Conservation (phyloP, 306 rosid species). For the Fragaria vesca region DNA sequence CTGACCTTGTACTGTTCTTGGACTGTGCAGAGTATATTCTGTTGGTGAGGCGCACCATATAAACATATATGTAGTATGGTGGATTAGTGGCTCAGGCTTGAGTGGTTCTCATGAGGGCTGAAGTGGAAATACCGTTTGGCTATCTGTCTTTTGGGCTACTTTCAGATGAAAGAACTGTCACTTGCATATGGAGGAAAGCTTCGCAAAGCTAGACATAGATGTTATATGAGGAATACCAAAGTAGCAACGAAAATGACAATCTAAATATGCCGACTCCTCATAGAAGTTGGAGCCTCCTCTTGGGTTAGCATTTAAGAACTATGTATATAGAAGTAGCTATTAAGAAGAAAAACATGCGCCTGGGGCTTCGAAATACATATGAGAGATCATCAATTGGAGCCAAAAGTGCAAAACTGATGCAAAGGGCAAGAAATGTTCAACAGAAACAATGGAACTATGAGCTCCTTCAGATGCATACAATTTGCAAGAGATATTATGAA, state of each 20-base stretch:
- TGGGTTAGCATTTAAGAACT: conserved; percentile 4
- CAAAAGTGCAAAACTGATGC: background rate
- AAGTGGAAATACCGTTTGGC: background rate
- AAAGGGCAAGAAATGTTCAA: background rate
- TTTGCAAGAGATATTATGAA: background rate
- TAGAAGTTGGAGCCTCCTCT: conserved; percentile 10
- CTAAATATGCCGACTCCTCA: conserved; percentile 6
- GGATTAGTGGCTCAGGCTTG: background rate
- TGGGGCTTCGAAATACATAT: conserved; percentile 3
- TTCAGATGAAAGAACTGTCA: background rate
- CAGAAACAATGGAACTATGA: background rate
- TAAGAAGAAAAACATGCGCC: background rate
- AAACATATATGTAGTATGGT: conserved; percentile 9
- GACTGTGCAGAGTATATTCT: conserved; percentile 57
- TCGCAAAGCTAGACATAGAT: background rate
- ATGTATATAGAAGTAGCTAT: conserved; percentile 12
- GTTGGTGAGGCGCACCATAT: conserved; percentile 43
- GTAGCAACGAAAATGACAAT: background rate
- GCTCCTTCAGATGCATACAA: background rate
- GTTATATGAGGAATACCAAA: conserved; percentile 8
- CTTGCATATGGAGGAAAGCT: background rate
- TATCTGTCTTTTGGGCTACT: background rate
- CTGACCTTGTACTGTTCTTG: conserved; percentile 29
- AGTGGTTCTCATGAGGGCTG: conserved; percentile 13
- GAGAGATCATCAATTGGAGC: background rate